Evolutionary conservation across 148 eudicot species (phyloP).

Genomic region (Bassia scoparia): DNA sequence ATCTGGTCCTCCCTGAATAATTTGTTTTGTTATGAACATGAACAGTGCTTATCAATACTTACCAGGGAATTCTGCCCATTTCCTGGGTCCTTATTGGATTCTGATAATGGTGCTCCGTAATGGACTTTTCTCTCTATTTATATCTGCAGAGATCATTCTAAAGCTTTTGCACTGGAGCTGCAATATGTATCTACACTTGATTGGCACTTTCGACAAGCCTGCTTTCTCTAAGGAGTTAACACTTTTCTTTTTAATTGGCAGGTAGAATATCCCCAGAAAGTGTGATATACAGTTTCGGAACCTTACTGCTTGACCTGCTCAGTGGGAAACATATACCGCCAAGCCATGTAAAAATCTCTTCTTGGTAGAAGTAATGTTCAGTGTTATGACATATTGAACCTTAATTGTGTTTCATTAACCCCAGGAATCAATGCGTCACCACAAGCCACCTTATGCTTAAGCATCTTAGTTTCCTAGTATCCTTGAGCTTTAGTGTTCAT

Average conservation of each 20-base stretch:
- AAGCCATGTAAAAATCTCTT: constrained; percentile 55
- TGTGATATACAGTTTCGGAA: constrained; percentile 78
- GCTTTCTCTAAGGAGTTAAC: constrained; percentile 20
- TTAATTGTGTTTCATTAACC: background rate
- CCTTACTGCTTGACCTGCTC: constrained; percentile 75
- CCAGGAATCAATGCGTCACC: background rate
- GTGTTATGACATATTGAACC: background rate
- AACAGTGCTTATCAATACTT: background rate
- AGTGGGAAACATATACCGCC: constrained; percentile 87
- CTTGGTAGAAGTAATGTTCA: background rate
- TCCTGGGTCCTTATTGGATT: background rate
- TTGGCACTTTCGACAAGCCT: background rate
- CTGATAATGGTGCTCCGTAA: background rate
- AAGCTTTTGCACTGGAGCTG: background rate
- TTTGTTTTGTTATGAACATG: background rate
- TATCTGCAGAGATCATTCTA: background rate
- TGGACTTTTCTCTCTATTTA: background rate
- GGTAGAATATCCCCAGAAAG: constrained; percentile 75
- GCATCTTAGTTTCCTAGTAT: background rate
- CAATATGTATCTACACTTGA: background rate
- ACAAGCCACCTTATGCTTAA: background rate
- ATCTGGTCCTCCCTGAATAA: constrained; percentile 2
- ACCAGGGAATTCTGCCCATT: background rate
- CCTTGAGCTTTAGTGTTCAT: background rate
- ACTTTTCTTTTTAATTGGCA: constrained; percentile 36